phyloP scores from a whole-genome alignment of 2,329 filamentous ascomycete genomes.

The Talaromyces piceae region DNA sequence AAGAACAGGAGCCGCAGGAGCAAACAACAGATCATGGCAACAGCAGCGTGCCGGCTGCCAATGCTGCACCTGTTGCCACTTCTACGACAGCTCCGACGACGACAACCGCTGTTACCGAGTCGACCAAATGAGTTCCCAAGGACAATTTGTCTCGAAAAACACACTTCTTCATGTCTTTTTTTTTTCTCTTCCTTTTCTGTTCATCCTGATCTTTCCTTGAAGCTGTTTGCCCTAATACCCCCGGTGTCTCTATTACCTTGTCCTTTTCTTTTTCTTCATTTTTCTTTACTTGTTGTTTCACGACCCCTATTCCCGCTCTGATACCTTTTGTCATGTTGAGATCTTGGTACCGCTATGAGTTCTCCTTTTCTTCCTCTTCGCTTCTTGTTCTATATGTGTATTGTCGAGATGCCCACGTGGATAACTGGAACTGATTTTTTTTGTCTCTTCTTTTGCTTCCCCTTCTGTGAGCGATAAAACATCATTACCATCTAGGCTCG shows the following conservation, averaged over 20 bases:
- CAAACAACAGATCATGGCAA: neutral
- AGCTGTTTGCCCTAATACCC: neutral
- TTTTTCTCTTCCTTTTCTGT: neutral
- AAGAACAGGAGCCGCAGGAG: constrained; percentile 2
- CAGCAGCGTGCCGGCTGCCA: neutral
- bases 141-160: too few species aligned
- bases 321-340: constrained; percentile 1
- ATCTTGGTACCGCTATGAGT: constrained; percentile 1
- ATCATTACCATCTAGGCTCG: neutral
- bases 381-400: neutral
- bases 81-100: neutral
- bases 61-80: neutral
- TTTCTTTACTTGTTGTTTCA: neutral
- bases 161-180: too few species aligned
- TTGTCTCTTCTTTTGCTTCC: neutral
- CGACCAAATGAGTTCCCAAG: neutral
- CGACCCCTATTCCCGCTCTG: neutral
- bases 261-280: neutral
- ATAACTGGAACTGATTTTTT: neutral
- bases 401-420: neutral
- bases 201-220: neutral
- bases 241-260: neutral
- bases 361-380: neutral
- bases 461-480: neutral
- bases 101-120: neutral